phyloP scores from a whole-genome alignment of 306 rosid species.

The Crotalaria pallida region DNA sequence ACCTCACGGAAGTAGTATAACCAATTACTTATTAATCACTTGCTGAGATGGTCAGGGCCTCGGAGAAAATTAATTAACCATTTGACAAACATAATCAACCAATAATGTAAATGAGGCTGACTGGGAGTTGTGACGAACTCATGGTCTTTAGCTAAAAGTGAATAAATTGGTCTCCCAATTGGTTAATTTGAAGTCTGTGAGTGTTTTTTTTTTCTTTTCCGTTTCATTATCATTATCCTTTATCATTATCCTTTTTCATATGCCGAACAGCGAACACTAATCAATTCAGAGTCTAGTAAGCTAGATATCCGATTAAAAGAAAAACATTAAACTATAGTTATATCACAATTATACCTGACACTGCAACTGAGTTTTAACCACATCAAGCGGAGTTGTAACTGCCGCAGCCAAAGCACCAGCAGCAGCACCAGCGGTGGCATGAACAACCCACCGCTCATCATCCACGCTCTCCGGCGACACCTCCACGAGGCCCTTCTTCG shows the following conservation, averaged over 20 bases:
- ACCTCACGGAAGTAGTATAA: neutral
- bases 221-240: neutral
- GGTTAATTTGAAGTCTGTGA: neutral
- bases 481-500: slow-evolving; percentile 46
- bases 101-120: neutral
- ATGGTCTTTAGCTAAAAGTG: neutral
- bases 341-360: slow-evolving; percentile 49
- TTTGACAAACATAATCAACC: neutral
- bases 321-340: too few relatives aligned
- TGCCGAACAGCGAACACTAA: neutral
- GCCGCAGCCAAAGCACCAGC: slow-evolving; percentile 74
- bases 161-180: neutral
- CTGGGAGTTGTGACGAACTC: neutral
- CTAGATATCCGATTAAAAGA: neutral
- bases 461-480: slow-evolving; percentile 49
- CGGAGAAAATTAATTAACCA: neutral
- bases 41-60: neutral
- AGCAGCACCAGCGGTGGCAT: slow-evolving; percentile 76
- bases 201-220: neutral
- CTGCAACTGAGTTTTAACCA: slow-evolving; percentile 75
- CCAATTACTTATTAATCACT: neutral
- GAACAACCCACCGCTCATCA: slow-evolving; percentile 56
- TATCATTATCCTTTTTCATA: neutral
- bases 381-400: slow-evolving; percentile 74
- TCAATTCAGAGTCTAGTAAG: neutral